Conservation (phyloP, 2,329 filamentous ascomycete genomes). For the Aspergillus thermomutatus region DNA sequence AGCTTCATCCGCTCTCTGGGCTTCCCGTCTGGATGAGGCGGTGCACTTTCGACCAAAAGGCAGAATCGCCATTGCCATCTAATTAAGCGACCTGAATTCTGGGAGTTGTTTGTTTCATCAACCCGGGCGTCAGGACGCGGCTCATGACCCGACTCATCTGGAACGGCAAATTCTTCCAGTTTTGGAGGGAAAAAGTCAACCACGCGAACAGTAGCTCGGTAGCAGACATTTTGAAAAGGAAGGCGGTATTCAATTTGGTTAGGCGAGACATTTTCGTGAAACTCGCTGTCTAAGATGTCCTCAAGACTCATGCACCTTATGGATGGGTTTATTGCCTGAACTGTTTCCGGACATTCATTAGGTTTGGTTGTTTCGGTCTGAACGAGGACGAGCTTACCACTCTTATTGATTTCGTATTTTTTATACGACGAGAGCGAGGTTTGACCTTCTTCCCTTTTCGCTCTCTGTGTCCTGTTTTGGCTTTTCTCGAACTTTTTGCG, state of each 20-base stretch:
- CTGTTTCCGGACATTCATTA: constrained; percentile 29
- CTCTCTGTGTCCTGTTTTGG: constrained; percentile 25
- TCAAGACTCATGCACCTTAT: constrained; percentile 39
- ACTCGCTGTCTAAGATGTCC: constrained; percentile 49
- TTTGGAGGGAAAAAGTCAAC: constrained; percentile 73
- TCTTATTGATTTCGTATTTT: constrained; percentile 37
- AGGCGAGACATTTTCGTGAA: constrained; percentile 46
- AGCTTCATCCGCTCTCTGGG: constrained; percentile 59
- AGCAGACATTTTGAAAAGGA: constrained; percentile 72
- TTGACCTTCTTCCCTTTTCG: constrained; percentile 30
- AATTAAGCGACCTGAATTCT: constrained; percentile 4
- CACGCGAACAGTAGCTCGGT: constrained; percentile 68
- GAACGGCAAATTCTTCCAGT: constrained; percentile 67
- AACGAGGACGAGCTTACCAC: constrained; percentile 34
- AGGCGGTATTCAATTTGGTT: constrained; percentile 47
- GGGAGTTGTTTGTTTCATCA: constrained; percentile 27
- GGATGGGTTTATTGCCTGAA: constrained; percentile 46
- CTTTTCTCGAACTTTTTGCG: constrained; percentile 30
- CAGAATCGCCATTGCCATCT: constrained; percentile 83
- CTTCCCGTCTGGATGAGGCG: constrained; percentile 31
- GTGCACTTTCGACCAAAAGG: constrained; percentile 71
- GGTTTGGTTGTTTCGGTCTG: background rate
- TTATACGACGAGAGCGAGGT: constrained; percentile 18
- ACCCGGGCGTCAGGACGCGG: constrained; percentile 36
- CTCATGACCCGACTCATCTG: constrained; percentile 45